phyloP scores from a whole-genome alignment of 345 rosid genomes.

The Linum trigynum region DNA sequence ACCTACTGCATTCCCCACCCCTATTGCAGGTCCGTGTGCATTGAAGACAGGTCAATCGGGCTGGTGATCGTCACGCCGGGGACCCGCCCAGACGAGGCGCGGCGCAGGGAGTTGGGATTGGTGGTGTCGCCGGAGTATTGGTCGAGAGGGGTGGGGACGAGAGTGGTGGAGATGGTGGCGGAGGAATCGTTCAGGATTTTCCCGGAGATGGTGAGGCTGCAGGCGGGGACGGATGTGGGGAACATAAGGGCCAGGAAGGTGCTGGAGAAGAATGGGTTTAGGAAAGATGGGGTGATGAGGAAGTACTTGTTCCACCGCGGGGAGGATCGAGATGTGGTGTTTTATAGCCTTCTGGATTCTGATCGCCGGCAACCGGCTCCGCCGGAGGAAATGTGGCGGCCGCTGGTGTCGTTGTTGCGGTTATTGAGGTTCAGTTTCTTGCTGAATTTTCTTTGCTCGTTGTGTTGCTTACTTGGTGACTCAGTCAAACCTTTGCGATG shows the following conservation, averaged over 20 bases:
- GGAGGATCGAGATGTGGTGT: constrained; percentile 16
- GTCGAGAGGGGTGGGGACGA: constrained; percentile 38
- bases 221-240: constrained; percentile 29
- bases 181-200: constrained; percentile 24
- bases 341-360: constrained; percentile 18
- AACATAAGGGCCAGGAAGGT: constrained; percentile 38
- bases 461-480: neutral
- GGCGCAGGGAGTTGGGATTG: constrained; percentile 31
- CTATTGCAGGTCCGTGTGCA: constrained; percentile 42
- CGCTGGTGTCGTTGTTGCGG: neutral
- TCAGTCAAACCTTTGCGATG: too few relatives aligned
- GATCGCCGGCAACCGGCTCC: neutral
- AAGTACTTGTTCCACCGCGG: constrained; percentile 33
- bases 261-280: constrained; percentile 33
- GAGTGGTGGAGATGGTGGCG: constrained; percentile 27
- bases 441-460: neutral
- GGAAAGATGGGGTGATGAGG: constrained; percentile 34
- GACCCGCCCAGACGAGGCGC: constrained; percentile 19
- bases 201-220: constrained; percentile 31
- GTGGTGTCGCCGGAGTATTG: constrained; percentile 32
- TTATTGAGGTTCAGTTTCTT: neutral
- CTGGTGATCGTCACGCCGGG: constrained; percentile 29
- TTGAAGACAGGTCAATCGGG: constrained; percentile 33
- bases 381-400: neutral
- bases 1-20: constrained; percentile 39